Evolutionary conservation across 2,329 filamentous ascomycete genomes (phyloP).

Genomic region (Beauveria scarabaeidicola): DNA sequence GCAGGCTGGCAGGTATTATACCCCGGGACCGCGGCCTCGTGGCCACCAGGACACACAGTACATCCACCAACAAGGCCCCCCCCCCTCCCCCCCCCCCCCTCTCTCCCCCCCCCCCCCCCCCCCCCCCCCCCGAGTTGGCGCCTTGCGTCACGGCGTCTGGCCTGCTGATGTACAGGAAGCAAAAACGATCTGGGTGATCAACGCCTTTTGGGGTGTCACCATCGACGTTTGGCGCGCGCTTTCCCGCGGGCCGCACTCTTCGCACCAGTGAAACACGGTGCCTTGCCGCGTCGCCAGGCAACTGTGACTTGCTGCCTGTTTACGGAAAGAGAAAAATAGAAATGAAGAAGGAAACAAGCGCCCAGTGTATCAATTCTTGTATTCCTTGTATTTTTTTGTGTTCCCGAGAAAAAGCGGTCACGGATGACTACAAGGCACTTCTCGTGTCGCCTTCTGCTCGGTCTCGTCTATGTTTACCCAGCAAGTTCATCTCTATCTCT

Average conservation of each 20-base stretch:
- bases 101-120: too few species aligned
- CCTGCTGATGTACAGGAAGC: neutral
- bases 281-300: neutral
- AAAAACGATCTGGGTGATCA: neutral
- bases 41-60: too few species aligned
- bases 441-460: neutral
- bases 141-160: neutral
- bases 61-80: too few species aligned
- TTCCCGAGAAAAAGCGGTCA: neutral
- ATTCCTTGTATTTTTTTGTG: neutral
- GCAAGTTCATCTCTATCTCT: slow-evolving; percentile 35
- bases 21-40: too few species aligned
- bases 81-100: too few species aligned
- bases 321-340: neutral
- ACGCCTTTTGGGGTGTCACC: neutral
- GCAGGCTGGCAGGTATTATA: too few species aligned
- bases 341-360: too few species aligned
- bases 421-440: neutral
- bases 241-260: neutral
- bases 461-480: neutral
- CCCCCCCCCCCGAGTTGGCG: neutral
- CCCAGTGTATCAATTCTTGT: neutral
- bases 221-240: neutral
- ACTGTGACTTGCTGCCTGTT: neutral
- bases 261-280: neutral